These are phyloP conservation scores for Coemansia sp. DNA, from an alignment of 192 early-diverging fungal species.

Conservation along the genomic window DNA sequence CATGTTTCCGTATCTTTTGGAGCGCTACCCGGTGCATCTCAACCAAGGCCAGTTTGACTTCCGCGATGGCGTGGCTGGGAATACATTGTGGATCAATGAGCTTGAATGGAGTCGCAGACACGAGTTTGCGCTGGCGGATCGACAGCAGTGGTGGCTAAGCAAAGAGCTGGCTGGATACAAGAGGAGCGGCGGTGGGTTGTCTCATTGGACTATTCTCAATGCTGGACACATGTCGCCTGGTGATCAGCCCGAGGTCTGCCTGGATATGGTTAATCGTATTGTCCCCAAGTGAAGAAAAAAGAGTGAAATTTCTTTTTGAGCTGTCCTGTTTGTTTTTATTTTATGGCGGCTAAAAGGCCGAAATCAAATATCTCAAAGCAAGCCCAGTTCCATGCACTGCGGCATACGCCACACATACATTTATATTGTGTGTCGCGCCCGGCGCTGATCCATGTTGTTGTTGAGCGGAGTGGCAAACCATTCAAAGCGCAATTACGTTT, in stretches of 20 bases:
- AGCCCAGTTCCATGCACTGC: neutral
- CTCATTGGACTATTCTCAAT: constrained; percentile 59
- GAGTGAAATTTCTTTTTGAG: no score
- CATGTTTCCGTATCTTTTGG: constrained; percentile 58
- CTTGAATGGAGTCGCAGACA: constrained; percentile 50
- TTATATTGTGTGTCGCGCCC: neutral
- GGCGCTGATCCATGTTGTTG: neutral
- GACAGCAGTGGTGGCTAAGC: constrained; percentile 46
- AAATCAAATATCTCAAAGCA: neutral
- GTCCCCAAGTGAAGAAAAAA: neutral
- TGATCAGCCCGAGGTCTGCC: constrained; percentile 58
- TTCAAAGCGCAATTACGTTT: neutral
- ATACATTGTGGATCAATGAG: constrained; percentile 65
- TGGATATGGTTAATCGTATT: constrained; percentile 40
- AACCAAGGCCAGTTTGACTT: constrained; percentile 84
- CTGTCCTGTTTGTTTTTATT: neutral
- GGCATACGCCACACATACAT: neutral
- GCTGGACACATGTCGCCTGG: constrained; percentile 74
- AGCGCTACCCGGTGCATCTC: constrained; percentile 57
- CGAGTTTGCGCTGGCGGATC: constrained; percentile 54
- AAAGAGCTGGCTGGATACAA: constrained; percentile 60
- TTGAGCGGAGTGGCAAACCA: neutral
- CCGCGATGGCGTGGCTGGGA: constrained; percentile 69
- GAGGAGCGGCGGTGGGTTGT: constrained; percentile 55
- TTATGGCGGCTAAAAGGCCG: neutral